Base-by-base conservation (phyloP, 495 filamentous ascomycete genomes). In the Baudoinia panamericana region DNA sequence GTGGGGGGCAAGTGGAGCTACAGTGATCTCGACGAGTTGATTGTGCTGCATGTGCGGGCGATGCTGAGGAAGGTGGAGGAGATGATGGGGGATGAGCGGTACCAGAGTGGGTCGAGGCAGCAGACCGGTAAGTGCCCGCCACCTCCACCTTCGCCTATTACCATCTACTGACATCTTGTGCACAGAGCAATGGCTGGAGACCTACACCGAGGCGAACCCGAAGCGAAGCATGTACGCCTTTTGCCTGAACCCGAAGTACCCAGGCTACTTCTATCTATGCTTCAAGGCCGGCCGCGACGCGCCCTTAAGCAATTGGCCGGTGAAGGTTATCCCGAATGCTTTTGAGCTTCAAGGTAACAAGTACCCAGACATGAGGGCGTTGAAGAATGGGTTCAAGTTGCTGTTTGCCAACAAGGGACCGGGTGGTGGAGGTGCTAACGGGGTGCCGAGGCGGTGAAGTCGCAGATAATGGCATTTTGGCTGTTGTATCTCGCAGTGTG, bases 31-130 rank as follows among this genome's bases (percentile, higher is more conserved):
- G 90, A 97, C 61, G 90, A 97, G 61, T 62, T 97, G 61, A 96
- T 97, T 51, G 87, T 87, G 59, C 84, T 85, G 44, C 90, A 97
- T 49, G 82, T 97, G 53, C 88, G 93, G 63, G 82, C 87, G 24
- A 95, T 95, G 88, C 83, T 85, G 21, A 84, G 80, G 64, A 97
- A 97, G 65, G 87, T 95, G 6, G 88, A 93, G 36, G 90, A 97
- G 64, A 80, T 97, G 67, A 84, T 82, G 70, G 65, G 79, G 47
- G 73, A 93, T 62, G 86, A 93, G 50, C 92, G 93, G 59, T 96
- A 80, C 59, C 82, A 90, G 56, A 71, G 73, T 31, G 76, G 77
- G 28, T 87, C 71, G 54, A 80, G 78, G 57, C 65, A 75, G 21
- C 81, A 92, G 50, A 81, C 84, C 43, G 88, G 88, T 93, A 80